Percentiles rank a stretch among this genome's conserved stretches.
Evolutionary conservation across 805 yeast species (phyloP).

Genomic region (Candida orba): DNA sequence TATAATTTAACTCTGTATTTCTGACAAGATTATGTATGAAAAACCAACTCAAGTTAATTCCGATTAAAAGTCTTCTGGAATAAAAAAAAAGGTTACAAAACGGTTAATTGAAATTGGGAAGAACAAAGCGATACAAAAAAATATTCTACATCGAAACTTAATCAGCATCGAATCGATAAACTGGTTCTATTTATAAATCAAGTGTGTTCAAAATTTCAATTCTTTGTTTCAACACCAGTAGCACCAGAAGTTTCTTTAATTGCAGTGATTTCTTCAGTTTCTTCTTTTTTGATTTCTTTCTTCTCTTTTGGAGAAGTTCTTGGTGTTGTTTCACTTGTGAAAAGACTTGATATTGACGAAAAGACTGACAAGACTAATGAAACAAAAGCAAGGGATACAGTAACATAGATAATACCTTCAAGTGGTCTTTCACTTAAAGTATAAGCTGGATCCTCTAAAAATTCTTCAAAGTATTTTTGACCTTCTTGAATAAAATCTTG

Average conservation of each 20-base stretch:
- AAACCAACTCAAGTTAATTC: too few relatives aligned
- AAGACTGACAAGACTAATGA: slow-evolving; percentile 37
- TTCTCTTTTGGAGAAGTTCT: background rate
- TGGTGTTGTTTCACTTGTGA: slow-evolving; percentile 13
- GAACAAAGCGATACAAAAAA: too few relatives aligned
- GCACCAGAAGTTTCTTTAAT: slow-evolving; percentile 5
- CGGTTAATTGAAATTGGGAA: too few relatives aligned
- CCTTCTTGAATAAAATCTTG: slow-evolving; percentile 13
- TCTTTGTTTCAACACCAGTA: slow-evolving; percentile 8
- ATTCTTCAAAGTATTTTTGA: slow-evolving; percentile 30
- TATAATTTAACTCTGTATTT: too few relatives aligned
- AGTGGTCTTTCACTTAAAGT: slow-evolving; percentile 41
- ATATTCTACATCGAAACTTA: too few relatives aligned
- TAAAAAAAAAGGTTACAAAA: too few relatives aligned
- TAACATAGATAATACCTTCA: slow-evolving; percentile 42
- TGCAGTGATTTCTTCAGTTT: background rate
- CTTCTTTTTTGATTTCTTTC: slow-evolving; percentile 4
- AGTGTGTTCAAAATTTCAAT: background rate
- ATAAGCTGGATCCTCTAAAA: slow-evolving; percentile 37
- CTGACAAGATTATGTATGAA: too few relatives aligned
- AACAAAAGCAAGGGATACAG: slow-evolving; percentile 32
- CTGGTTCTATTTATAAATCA: background rate
- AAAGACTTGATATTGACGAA: slow-evolving; percentile 25
- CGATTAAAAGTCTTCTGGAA: too few relatives aligned
- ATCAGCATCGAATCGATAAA: too few relatives aligned